phyloP scores from a whole-genome alignment of 768 basidiomycete genomes.

The Boletus insuetus region DNA sequence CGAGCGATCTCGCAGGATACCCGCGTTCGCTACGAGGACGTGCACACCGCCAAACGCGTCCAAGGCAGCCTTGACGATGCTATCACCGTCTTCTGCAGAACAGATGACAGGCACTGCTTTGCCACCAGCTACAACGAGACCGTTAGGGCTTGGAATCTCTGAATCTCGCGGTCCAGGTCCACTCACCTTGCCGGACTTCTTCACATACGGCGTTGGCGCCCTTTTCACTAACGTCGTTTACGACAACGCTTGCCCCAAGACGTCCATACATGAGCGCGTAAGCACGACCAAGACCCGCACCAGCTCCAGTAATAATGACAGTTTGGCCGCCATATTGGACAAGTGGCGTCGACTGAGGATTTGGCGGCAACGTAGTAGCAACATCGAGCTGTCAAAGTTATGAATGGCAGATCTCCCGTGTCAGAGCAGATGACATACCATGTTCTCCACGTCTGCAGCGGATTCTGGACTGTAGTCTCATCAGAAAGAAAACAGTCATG shows the following conservation, averaged over 20 bases:
- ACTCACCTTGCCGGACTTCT: slow-evolving; percentile 77
- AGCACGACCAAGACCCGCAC: slow-evolving; percentile 88
- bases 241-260: slow-evolving; percentile 94
- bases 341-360: slow-evolving; percentile 62
- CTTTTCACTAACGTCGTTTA: slow-evolving; percentile 92
- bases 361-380: slow-evolving; percentile 62
- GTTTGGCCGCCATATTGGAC: slow-evolving; percentile 89
- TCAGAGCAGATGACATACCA: slow-evolving; percentile 34
- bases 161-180: not conserved
- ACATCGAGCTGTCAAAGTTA: slow-evolving; percentile 50
- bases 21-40: slow-evolving; percentile 88
- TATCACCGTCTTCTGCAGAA: slow-evolving; percentile 90
- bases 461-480: slow-evolving; percentile 52
- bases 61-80: slow-evolving; percentile 81
- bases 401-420: not conserved
- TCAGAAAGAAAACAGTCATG: slow-evolving; percentile 6
- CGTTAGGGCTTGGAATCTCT: not conserved
- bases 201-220: slow-evolving; percentile 79
- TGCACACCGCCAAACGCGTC: slow-evolving; percentile 89
- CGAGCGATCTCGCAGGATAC: slow-evolving; percentile 90
- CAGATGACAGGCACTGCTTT: slow-evolving; percentile 80
- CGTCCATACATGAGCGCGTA: slow-evolving; percentile 91
- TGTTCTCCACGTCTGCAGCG: slow-evolving; percentile 59
- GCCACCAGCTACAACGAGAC: slow-evolving; percentile 63
- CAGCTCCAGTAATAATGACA: slow-evolving; percentile 91